A percentile compares a stretch with the other conserved stretches of the same genome.
These are phyloP conservation scores for Puccinia polysora DNA, from an alignment of 1,284 basidiomycete genomes.

Conservation along the genomic window DNA sequence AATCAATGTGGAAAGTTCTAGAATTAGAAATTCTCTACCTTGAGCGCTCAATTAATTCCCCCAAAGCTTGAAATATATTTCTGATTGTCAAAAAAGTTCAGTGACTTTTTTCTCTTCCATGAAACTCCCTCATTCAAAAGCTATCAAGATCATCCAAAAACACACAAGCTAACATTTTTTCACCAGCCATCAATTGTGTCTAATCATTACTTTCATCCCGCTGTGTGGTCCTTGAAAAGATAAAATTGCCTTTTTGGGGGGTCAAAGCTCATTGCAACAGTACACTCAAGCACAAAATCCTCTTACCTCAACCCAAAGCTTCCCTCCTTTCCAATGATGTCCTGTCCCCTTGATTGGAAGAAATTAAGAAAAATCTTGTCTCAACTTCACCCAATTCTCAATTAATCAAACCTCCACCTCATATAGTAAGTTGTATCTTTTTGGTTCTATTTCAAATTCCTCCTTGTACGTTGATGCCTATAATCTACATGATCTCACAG, in stretches of 20 bases:
- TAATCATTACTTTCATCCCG: too few relatives aligned
- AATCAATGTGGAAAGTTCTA: too few relatives aligned
- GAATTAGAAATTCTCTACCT: too few relatives aligned
- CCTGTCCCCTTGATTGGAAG: not conserved
- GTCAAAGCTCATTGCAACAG: constrained; percentile 7
- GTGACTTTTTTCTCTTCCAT: too few relatives aligned
- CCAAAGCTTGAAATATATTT: too few relatives aligned
- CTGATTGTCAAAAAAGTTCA: too few relatives aligned
- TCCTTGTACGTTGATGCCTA: too few relatives aligned
- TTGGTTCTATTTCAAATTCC: too few relatives aligned
- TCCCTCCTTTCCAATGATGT: not conserved
- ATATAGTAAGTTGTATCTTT: not conserved
- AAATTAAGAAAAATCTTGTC: constrained; percentile 17
- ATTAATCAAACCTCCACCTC: constrained; percentile 13
- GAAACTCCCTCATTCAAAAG: constrained; percentile 15
- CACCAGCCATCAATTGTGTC: too few relatives aligned
- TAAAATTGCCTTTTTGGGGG: constrained; percentile 6
- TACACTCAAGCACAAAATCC: constrained; percentile 22
- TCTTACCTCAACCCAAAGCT: not conserved
- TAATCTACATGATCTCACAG: too few relatives aligned
- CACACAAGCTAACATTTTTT: not conserved
- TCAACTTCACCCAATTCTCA: constrained; percentile 13
- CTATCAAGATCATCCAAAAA: constrained; percentile 25
- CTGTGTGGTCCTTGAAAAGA: constrained; percentile 1
- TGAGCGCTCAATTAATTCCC: too few relatives aligned